These are phyloP conservation scores for Lepiota subincarnata DNA, from an alignment of 768 basidiomycete genomes.

Conservation along the genomic window DNA sequence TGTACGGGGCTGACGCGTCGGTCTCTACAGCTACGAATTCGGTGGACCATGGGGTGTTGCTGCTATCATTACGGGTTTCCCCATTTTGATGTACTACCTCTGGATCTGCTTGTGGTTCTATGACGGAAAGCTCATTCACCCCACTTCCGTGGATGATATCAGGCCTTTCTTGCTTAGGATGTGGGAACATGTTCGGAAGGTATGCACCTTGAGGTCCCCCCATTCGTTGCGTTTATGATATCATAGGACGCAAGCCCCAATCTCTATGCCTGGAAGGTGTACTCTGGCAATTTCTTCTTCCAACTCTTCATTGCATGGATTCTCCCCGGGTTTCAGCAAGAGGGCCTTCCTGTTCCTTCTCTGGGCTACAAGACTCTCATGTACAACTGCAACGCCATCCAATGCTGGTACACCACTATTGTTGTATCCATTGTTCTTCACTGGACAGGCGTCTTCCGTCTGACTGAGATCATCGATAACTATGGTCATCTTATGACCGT, in stretches of 20 bases:
- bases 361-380: constrained; percentile 87
- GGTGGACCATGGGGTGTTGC: constrained; percentile 90
- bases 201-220: constrained; percentile 36
- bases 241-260: constrained; percentile 88
- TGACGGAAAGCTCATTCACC: constrained; percentile 75
- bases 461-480: constrained; percentile 93
- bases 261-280: constrained; percentile 83
- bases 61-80: constrained; percentile 94
- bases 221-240: not conserved
- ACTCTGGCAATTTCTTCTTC: constrained; percentile 81
- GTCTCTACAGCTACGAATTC: constrained; percentile 76
- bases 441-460: constrained; percentile 76
- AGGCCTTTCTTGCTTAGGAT: constrained; percentile 74
- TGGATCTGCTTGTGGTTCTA: constrained; percentile 98
- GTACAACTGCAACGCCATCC: constrained; percentile 96
- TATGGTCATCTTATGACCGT: constrained; percentile 96
- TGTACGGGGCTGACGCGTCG: constrained; percentile 9
- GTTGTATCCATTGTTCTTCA: constrained; percentile 73
- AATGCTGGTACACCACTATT: constrained; percentile 80
- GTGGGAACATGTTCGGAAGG: constrained; percentile 81
- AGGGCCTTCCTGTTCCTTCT: constrained; percentile 95
- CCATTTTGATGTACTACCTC: constrained; percentile 95
- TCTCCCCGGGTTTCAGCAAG: constrained; percentile 89
- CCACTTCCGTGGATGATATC: constrained; percentile 65
- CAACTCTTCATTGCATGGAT: constrained; percentile 89